Evolutionary conservation across 2,329 filamentous ascomycete species (phyloP), one percentile per base, ranked within the genome.

Genomic region (Fusarium neocosmosporiellum): DNA sequence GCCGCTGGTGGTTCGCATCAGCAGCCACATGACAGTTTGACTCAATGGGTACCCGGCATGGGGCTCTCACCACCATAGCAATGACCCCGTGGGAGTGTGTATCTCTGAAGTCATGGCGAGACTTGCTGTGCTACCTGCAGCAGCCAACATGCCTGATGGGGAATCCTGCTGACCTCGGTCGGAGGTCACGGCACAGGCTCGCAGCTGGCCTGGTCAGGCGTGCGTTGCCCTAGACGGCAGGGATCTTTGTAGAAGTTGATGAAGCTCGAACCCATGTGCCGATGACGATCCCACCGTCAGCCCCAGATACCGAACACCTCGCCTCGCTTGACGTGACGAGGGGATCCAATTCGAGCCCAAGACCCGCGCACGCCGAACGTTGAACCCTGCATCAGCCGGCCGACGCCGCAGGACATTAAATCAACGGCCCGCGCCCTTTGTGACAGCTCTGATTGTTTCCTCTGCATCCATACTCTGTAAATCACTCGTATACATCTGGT

Each of bases 111-210:
- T 69, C 65, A 66, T 64, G 50, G 59, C 18, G 59, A 69, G 64
- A 72, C 64, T 69, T 69, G 37, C 65, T 67, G 48, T 66, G 59
- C 59, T 71, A n/a, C 39, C 41, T 70, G 60, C 54, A 63, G 54
- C 18, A 54, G 59, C 60, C 55, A 20, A 48, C 10, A 24, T 43
- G 43, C 58, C 66, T 63, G 41, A 65, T 72, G 71, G 69, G 62
- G 69, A 55, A 66, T 65, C 71, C 75, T 71, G 75, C 75, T 77
- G 75, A 77, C 75, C 66, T 39, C 48, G 27, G 24, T 53, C 63
- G 60, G 63, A 70, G 67, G 75, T 77, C 75, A 77, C 75, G 75
- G 66, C 67, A 69, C 71, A 57, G 22, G 9, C 22, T 46, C 41
- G 22, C 41, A 48, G 22, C 43, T 31, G 43, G 57, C 20, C 22